Evolutionary conservation across 164 flowering plant genomes (phyloP).

Genomic region (Taxillus chinensis): DNA sequence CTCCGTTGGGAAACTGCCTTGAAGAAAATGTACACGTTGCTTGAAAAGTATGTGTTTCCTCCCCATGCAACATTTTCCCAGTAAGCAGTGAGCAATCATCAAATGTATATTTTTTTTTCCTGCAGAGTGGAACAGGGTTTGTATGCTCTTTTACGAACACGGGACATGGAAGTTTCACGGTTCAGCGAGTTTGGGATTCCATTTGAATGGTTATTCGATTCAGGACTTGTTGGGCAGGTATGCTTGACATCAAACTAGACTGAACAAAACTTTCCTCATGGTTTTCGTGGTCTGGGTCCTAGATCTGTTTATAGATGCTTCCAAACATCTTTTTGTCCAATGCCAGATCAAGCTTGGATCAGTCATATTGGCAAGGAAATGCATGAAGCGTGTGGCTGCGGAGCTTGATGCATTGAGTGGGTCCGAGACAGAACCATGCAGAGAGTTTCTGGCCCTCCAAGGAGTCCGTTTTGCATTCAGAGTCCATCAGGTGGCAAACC

Average conservation of each 20-base stretch:
- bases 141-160: constrained; percentile 74
- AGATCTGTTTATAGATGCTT: no score
- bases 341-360: constrained; percentile 92
- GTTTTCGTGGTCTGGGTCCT: no score
- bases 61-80: background rate
- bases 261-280: no score
- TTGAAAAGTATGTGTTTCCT: constrained; percentile 65
- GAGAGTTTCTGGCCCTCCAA: constrained; percentile 83
- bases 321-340: background rate
- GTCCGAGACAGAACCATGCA: constrained; percentile 78
- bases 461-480: constrained; percentile 98
- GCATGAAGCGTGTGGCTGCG: constrained; percentile 86
- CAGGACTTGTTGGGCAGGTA: constrained; percentile 95
- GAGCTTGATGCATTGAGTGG: constrained; percentile 77
- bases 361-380: constrained; percentile 81
- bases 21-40: constrained; percentile 91
- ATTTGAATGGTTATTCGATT: constrained; percentile 71
- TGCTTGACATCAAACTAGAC: no score
- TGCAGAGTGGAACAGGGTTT: constrained; percentile 88
- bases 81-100: background rate
- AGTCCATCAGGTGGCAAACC: constrained; percentile 73
- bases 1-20: constrained; percentile 80
- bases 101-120: constrained; percentile 5
- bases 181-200: constrained; percentile 89
- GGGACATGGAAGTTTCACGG: constrained; percentile 88